Evolutionary conservation across 345 rosid genomes (phyloP), one percentile per base, ranked within the genome.

Genomic region (Raphanus sativus): DNA sequence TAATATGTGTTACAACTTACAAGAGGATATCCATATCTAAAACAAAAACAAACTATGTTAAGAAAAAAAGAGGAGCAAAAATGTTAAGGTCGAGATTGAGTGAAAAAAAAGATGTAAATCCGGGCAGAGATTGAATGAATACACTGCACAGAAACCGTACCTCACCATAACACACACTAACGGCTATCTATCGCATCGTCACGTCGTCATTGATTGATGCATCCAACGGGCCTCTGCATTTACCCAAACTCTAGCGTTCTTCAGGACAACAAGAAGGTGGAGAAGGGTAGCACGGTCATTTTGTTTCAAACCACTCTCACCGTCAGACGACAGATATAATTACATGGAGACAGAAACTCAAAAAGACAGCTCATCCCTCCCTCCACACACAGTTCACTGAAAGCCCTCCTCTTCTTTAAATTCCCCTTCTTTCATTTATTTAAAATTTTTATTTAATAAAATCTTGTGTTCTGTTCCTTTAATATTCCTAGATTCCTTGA

Each of bases 71-170:
- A 15, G 0, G 24, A 66, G 48, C 29, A 68, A 10, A 50, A 28
- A 28, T 29, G 64, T 76, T 33, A n/a, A n/a, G 52, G 54, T 75
- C n/a, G 3, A 29, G 3, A 6, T 6, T 6, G 33, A 74, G 77
- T 65, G 2, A 65, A 54, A 28, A 34, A 65, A 3, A 52, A 61
- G 38, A 21, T 21, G 21, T 21, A 21, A 21, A 21, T 21, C 21
- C 21, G 21, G 21, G 21, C 21, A 21, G 21, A 21, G 36, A 75
- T 60, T 38, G 25, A 8, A 24, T 4, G 21, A 21, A 21, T 21
- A 21, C 21, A 56, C 30, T 21, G 30, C 6, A 56, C 62, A 40
- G n/a, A 25, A 25, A 33, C 69, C 79, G 68, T 67, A 67, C 79
- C 73, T 30, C 24, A 67, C 38, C 45, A 32, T 1, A 24, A 3